Evolutionary conservation across 2,329 filamentous ascomycete species (phyloP).

Genomic region (Colletotrichum spaethianum): DNA sequence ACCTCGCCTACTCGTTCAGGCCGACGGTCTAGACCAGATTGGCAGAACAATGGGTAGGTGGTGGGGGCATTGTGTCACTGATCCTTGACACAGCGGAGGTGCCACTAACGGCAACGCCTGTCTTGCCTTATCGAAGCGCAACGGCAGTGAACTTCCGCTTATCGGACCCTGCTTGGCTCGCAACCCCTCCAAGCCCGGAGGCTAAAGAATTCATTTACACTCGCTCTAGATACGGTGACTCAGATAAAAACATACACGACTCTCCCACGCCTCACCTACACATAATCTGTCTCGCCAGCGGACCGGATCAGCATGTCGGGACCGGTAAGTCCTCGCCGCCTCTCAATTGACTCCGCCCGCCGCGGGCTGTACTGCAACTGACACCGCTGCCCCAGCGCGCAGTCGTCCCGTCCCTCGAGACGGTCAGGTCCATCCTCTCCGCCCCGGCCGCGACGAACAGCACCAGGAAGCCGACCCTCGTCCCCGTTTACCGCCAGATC

Average conservation of each 20-base stretch:
- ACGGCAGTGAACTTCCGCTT: conserved; percentile 38
- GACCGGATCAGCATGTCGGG: conserved; percentile 36
- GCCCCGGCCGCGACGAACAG: conserved; percentile 45
- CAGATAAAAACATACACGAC: conserved; percentile 25
- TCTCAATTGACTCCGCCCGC: conserved; percentile 23
- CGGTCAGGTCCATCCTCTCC: conserved; percentile 58
- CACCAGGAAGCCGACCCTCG: conserved; percentile 73
- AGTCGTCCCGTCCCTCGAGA: conserved; percentile 62
- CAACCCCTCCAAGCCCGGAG: conserved; percentile 36
- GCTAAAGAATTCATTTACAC: conserved; percentile 31
- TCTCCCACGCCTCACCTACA: conserved; percentile 15
- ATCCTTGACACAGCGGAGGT: conserved; percentile 35
- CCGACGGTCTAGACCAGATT: conserved; percentile 12
- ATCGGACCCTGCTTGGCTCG: conserved; percentile 28
- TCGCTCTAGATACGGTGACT: conserved; percentile 28
- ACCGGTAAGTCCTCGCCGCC: conserved; percentile 27
- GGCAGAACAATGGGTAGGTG: conserved; percentile 1
- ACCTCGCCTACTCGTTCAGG: conserved; percentile 6
- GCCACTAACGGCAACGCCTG: conserved; percentile 38
- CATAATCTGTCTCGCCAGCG: conserved; percentile 12
- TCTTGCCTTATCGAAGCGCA: conserved; percentile 35
- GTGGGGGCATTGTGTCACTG: conserved; percentile 12
- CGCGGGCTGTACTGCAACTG: neutral
- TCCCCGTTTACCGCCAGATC: conserved; percentile 87
- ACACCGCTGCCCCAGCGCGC: conserved; percentile 50